Conservation (phyloP, 495 filamentous ascomycete genomes). For the Hypoxylon crocopeplum region DNA sequence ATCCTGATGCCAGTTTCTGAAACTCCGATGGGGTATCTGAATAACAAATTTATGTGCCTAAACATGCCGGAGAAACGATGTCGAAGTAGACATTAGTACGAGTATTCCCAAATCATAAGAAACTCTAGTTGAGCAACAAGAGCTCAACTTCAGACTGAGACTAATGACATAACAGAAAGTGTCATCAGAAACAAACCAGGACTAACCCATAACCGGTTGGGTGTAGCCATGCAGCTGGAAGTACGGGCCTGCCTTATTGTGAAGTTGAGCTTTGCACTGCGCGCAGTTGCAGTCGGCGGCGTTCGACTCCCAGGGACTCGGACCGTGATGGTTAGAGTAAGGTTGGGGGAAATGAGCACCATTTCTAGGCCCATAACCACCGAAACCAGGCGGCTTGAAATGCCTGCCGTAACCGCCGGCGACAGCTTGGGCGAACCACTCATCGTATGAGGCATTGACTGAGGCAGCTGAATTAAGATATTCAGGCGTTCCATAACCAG, state of each 20-base stretch:
- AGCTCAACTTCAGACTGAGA: background rate
- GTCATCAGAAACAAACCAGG: background rate
- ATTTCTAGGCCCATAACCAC: slow-evolving; percentile 40
- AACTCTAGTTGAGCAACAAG: background rate
- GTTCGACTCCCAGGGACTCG: slow-evolving; percentile 64
- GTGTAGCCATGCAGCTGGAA: slow-evolving; percentile 67
- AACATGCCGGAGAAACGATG: slow-evolving; percentile 42
- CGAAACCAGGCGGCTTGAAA: slow-evolving; percentile 50
- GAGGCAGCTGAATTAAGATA: slow-evolving; percentile 55
- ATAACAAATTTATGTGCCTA: slow-evolving; percentile 45
- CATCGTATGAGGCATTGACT: slow-evolving; percentile 52
- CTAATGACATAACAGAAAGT: too few species aligned
- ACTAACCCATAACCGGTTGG: slow-evolving; percentile 70
- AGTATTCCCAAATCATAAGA: slow-evolving; percentile 28
- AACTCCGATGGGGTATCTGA: slow-evolving; percentile 47
- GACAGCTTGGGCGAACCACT: slow-evolving; percentile 54
- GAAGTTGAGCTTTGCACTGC: slow-evolving; percentile 60
- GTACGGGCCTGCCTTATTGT: slow-evolving; percentile 66
- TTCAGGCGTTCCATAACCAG: slow-evolving; percentile 59
- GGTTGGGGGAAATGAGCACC: slow-evolving; percentile 40
- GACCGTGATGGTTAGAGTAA: slow-evolving; percentile 62
- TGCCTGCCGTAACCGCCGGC: slow-evolving; percentile 52
- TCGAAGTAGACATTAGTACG: slow-evolving; percentile 41
- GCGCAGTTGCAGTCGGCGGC: slow-evolving; percentile 72
- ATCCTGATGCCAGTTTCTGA: slow-evolving; percentile 41